These are phyloP conservation scores for Trichoderma koningiopsis DNA, from an alignment of 2,329 filamentous ascomycete species.

Conservation along the genomic window DNA sequence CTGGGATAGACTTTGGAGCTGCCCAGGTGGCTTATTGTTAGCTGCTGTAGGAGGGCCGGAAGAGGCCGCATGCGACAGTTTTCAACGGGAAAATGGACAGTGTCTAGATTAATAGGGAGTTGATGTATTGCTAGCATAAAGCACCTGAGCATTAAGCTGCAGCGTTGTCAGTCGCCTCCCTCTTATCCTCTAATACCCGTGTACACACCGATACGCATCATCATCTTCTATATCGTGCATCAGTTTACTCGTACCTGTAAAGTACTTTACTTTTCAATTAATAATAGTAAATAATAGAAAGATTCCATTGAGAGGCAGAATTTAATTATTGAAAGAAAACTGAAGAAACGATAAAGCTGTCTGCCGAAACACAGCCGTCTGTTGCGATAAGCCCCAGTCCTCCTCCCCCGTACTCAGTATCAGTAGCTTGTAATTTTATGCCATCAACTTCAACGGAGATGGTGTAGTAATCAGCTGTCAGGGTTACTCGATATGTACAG, in stretches of 20 bases:
- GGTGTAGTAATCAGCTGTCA: not conserved
- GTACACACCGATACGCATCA: too few species aligned
- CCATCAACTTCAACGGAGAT: slow-evolving; percentile 1
- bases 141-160: too few species aligned
- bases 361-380: slow-evolving; percentile 24
- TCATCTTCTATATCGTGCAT: too few species aligned
- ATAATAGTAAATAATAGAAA: too few species aligned
- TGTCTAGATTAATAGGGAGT: not conserved
- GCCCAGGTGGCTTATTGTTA: not conserved
- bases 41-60: not conserved
- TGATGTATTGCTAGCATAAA: not conserved
- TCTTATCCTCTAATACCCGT: too few species aligned
- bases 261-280: too few species aligned
- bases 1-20: not conserved
- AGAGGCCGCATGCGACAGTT: not conserved
- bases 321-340: too few species aligned
- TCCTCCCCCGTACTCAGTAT: slow-evolving; percentile 20
- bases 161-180: too few species aligned
- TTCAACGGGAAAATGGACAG: not conserved
- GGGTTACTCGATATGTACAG: not conserved
- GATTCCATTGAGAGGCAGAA: too few species aligned
- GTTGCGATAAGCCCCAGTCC: slow-evolving; percentile 26
- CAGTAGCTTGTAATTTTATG: slow-evolving; percentile 4
- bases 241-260: too few species aligned
- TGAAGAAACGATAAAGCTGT: not conserved